Evolutionary conservation across 805 yeast species (phyloP), one percentile per base, ranked within the genome.

Genomic region (Teunomyces barrocoloradensis): DNA sequence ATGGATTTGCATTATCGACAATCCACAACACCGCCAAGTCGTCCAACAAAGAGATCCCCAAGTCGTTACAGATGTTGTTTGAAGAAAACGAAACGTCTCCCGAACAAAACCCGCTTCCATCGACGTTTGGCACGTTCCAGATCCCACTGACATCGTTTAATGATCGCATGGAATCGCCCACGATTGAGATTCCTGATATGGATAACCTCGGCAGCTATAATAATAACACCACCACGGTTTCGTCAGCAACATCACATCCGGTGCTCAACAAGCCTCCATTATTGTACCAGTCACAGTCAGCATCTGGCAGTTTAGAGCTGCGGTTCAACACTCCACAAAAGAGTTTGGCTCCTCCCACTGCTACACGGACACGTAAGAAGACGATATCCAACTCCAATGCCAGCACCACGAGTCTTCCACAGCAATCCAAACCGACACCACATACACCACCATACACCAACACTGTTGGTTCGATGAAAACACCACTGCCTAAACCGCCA

Each of bases 121-220:
- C 23, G 20, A 15, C 42, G 13, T 34, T 20, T 17, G 45, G 40
- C 9, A 50, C 36, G 15, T 41, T 35, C 21, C 58, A 53, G 21
- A 34, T 49, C 17, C 55, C 56, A 1, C 36, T 40, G 21, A 10
- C 43, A 5, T 46, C 49, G 15, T 43, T 34, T 47, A 46, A 44
- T 46, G 68, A 71, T 5, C 60, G 80, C 34, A 69, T 71, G 13
- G 75, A 79, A 7, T 78, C 86, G 0, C 85, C 89, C 1, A 73
- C 85, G 2, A 78, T 78, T 25, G 91, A 85, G 60, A 87, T 86
- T 36, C 92, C 92, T 4, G 81, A 77, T 52, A 80, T 84, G 77
- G 84, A 79, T 43, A 65, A 65, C 28, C 46, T 71, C 38, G 59
- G 67, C 6, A 59, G 59, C 13, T 59, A 62, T 35, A 55, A 48